Percentiles rank a stretch among this genome's conserved stretches.
These are phyloP conservation scores for Pseudotulostoma volvatum DNA, from an alignment of 495 filamentous ascomycete species.

Conservation along the genomic window DNA sequence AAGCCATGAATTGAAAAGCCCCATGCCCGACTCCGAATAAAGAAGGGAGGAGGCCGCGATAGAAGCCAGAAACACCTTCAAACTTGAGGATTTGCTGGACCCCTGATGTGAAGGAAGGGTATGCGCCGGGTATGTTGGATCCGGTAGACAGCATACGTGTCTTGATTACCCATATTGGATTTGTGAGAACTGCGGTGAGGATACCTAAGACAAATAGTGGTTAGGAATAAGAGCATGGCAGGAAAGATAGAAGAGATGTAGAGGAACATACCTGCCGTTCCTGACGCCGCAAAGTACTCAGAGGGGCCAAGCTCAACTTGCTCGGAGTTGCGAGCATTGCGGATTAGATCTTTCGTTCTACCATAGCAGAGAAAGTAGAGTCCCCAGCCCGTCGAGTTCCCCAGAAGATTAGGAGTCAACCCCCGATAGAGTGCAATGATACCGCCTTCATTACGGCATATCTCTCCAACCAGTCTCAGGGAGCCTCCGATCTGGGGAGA, in stretches of 20 bases:
- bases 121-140: slow-evolving; percentile 55
- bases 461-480: slow-evolving; percentile 35
- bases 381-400: slow-evolving; percentile 81
- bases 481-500: slow-evolving; percentile 35
- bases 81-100: slow-evolving; percentile 40
- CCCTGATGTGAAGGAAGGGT: slow-evolving; percentile 58
- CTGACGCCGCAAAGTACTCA: slow-evolving; percentile 76
- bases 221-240: slow-evolving; percentile 1
- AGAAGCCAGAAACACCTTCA: slow-evolving; percentile 67
- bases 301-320: slow-evolving; percentile 36
- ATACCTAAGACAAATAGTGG: slow-evolving; percentile 22
- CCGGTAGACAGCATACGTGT: slow-evolving; percentile 90
- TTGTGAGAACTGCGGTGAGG: slow-evolving; percentile 65
- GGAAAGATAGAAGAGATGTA: too few relatives aligned
- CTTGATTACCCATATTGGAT: slow-evolving; percentile 97
- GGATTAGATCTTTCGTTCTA: slow-evolving; percentile 35
- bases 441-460: slow-evolving; percentile 40
- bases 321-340: slow-evolving; percentile 7
- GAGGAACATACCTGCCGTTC: slow-evolving; percentile 43
- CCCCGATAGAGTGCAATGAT: slow-evolving; percentile 69
- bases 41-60: slow-evolving; percentile 66
- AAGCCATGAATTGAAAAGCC: slow-evolving; percentile 89
- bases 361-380: slow-evolving; percentile 73
- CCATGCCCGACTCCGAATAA: slow-evolving; percentile 88
- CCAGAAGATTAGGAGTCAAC: slow-evolving; percentile 73